phyloP scores from a whole-genome alignment of 768 basidiomycete genomes.

The Trichaptum fuscoviolaceum region DNA sequence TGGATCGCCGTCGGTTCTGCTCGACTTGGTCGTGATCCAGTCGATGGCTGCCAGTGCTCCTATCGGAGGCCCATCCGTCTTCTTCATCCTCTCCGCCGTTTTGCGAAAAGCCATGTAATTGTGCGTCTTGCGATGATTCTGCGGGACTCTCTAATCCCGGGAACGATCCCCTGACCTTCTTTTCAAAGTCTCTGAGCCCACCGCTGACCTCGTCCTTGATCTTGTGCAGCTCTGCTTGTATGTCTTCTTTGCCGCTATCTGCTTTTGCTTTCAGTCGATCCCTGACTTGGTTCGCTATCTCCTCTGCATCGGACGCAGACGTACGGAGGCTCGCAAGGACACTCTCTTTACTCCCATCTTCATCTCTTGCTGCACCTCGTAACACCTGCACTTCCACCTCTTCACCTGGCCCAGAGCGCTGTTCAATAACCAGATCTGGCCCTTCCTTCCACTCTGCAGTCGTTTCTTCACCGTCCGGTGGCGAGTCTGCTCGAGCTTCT shows the following conservation, averaged over 20 bases:
- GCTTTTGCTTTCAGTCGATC: slow-evolving; percentile 3
- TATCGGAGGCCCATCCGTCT: slow-evolving; percentile 63
- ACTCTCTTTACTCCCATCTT: slow-evolving; percentile 6
- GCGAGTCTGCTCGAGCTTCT: slow-evolving; percentile 13
- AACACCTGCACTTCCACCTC: slow-evolving; percentile 42
- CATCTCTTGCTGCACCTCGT: slow-evolving; percentile 15
- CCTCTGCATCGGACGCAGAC: slow-evolving; percentile 10
- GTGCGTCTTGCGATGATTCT: not conserved
- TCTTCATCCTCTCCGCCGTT: slow-evolving; percentile 32
- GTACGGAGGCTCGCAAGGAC: not conserved
- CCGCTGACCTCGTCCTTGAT: not conserved
- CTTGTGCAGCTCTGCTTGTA: slow-evolving; percentile 4
- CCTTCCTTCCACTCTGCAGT: slow-evolving; percentile 69
- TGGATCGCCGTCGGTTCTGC: not conserved
- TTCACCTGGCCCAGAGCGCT: slow-evolving; percentile 49
- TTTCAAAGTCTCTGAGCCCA: slow-evolving; percentile 15
- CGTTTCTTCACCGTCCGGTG: slow-evolving; percentile 32
- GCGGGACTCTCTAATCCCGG: slow-evolving; percentile 2
- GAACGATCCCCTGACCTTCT: slow-evolving; percentile 11
- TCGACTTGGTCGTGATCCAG: not conserved
- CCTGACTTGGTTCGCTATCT: slow-evolving; percentile 14
- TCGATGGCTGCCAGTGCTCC: slow-evolving; percentile 18
- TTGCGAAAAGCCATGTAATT: slow-evolving; percentile 10
- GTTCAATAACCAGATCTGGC: slow-evolving; percentile 59
- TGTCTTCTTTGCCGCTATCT: slow-evolving; percentile 2